Base-by-base conservation (phyloP, 176 grass and related monocot species). In the Leersia perrieri region DNA sequence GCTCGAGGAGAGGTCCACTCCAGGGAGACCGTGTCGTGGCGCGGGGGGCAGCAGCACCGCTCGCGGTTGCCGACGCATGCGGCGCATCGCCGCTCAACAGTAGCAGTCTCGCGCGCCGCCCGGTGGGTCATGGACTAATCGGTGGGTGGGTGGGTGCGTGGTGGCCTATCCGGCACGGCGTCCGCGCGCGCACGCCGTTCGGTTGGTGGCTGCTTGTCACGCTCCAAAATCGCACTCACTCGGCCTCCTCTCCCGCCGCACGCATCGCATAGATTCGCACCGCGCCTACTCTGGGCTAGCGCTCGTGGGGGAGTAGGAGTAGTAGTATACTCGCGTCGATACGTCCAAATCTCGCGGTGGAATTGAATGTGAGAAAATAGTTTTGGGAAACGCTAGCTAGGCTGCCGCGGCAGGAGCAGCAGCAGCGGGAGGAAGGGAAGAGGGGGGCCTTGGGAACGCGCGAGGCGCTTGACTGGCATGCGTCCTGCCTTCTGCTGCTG, bases 1-100 rank as follows among this genome's bases (percentile, higher is more conserved):
- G n/a, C n/a, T n/a, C n/a, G 61, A 51, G 13, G 45, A 18, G 55
- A n/a, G 80, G 39, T 41, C 39, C 39, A 41, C 14, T 16, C 44
- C 44, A 64, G 23, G 23, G 81, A 55, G 70, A 70, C 35, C 49
- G 86, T 91, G 92, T 94, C 79, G 88, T 94, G 74, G 40, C 72
- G 77, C 30, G 72, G 92, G 92, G 77, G 63, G 82, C 89, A 88
- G 89, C 82, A 39, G 3, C 12, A 32, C 42, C 36, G 67, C 77
- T 31, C 36, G 67, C 77, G 42, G n/a, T 31, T 27, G 13, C 70
- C 60, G 42, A 38, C 65, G 76, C 77, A 57, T 51, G 77, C 58
- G 85, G 32, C 66, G 32, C 66, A n/a, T n/a, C 45, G 72, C 84
- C 67, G 66, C 86, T 79, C 70, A 11, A 57, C 45, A 33, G 33